A percentile compares a stretch with the other conserved stretches of the same genome.
Evolutionary conservation across 1,284 basidiomycete genomes (phyloP).

Genomic region (Ceratobasidium sp.): DNA sequence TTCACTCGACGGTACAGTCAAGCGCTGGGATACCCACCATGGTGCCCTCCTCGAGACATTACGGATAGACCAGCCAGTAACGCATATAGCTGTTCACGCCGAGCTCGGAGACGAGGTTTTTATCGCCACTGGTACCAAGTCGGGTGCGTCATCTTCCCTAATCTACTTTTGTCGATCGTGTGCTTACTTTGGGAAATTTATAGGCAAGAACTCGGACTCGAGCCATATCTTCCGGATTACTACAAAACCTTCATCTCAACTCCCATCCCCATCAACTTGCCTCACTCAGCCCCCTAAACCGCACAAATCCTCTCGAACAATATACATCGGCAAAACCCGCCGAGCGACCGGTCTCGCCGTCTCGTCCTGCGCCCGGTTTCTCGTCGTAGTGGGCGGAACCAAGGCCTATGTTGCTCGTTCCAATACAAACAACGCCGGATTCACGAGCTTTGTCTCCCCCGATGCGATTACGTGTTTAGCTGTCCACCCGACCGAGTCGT

Average conservation of each 20-base stretch:
- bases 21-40: slow-evolving; percentile 95
- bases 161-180: slow-evolving; percentile 44
- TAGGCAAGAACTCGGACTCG: slow-evolving; percentile 58
- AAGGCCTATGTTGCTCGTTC: slow-evolving; percentile 84
- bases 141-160: slow-evolving; percentile 19
- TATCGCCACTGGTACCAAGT: slow-evolving; percentile 66
- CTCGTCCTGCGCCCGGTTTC: slow-evolving; percentile 82
- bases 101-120: slow-evolving; percentile 72
- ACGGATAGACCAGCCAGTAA: slow-evolving; percentile 74
- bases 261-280: slow-evolving; percentile 63
- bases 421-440: slow-evolving; percentile 53
- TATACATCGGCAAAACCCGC: slow-evolving; percentile 74
- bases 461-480: slow-evolving; percentile 86
- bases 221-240: slow-evolving; percentile 62
- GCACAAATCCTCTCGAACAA: slow-evolving; percentile 64
- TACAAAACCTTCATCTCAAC: slow-evolving; percentile 53
- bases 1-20: slow-evolving; percentile 83
- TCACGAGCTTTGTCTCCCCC: slow-evolving; percentile 86
- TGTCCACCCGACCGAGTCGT: slow-evolving; percentile 90
- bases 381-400: slow-evolving; percentile 82
- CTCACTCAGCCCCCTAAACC: slow-evolving; percentile 56
- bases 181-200: background rate
- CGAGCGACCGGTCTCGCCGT: slow-evolving; percentile 71
- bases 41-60: slow-evolving; percentile 82
- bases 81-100: slow-evolving; percentile 75